Conservation (phyloP, 2,329 filamentous ascomycete species). For the Xylariaceae sp. region DNA sequence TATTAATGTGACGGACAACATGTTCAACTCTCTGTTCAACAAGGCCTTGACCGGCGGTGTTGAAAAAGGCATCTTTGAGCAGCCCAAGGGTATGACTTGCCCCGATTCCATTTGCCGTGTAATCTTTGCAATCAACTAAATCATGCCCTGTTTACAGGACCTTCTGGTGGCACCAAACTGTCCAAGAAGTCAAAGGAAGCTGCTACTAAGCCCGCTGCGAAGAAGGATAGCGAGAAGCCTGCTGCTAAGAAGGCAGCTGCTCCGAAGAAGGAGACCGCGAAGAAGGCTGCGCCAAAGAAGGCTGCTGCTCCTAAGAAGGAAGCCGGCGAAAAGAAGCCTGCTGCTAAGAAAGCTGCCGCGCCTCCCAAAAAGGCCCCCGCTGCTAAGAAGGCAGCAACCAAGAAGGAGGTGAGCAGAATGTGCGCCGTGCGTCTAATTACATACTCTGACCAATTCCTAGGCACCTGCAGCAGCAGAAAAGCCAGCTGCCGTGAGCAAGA, state of each 20-base stretch:
- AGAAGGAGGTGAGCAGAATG: slow-evolving; percentile 36
- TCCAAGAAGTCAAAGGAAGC: slow-evolving; percentile 64
- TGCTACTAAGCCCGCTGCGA: slow-evolving; percentile 39
- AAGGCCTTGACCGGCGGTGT: slow-evolving; percentile 73
- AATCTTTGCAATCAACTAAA: slow-evolving; percentile 19
- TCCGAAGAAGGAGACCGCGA: slow-evolving; percentile 49
- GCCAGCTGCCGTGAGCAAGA: slow-evolving; percentile 53
- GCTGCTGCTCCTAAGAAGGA: slow-evolving; percentile 51
- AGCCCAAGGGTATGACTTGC: slow-evolving; percentile 75
- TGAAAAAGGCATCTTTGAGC: slow-evolving; percentile 83
- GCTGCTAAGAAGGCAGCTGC: slow-evolving; percentile 43
- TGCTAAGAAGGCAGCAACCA: slow-evolving; percentile 48
- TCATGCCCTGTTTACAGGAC: slow-evolving; percentile 51
- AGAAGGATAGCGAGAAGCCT: slow-evolving; percentile 44
- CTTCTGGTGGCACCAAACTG: slow-evolving; percentile 90
- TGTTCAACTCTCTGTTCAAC: slow-evolving; percentile 70
- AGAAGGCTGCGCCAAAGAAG: slow-evolving; percentile 41
- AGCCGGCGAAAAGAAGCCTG: slow-evolving; percentile 71
- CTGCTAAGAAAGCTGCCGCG: slow-evolving; percentile 64
- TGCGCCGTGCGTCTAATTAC: neutral
- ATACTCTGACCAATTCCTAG: slow-evolving; percentile 40
- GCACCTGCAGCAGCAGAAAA: slow-evolving; percentile 51
- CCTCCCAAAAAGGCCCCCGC: slow-evolving; percentile 45
- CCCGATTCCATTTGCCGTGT: neutral
- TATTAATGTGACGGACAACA: slow-evolving; percentile 47